A percentile compares a stretch with the other conserved stretches of the same genome.
phyloP scores from a whole-genome alignment of 441 rosid genomes.

The Gossypium davidsonii region DNA sequence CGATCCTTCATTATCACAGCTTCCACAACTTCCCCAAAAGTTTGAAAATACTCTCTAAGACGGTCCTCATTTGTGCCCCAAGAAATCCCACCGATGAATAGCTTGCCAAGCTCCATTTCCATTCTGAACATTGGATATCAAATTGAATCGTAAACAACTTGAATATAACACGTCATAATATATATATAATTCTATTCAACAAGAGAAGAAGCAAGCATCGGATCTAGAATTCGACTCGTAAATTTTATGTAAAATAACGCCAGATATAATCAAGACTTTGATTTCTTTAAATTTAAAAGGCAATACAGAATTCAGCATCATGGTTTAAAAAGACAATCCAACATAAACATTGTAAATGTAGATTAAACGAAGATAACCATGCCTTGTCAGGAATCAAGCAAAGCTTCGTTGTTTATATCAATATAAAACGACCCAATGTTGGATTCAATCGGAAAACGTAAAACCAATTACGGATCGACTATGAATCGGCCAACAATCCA shows the following conservation, averaged over 20 bases:
- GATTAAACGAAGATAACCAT: slow-evolving; percentile 26
- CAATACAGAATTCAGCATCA: slow-evolving; percentile 12
- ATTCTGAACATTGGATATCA: slow-evolving; percentile 24
- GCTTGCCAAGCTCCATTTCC: slow-evolving; percentile 62
- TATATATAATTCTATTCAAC: slow-evolving; percentile 6
- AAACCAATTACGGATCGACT: slow-evolving; percentile 26
- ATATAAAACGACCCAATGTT: slow-evolving; percentile 27
- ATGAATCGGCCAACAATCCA: slow-evolving; percentile 35
- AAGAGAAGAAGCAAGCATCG: slow-evolving; percentile 10
- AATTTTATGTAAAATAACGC: slow-evolving; percentile 6
- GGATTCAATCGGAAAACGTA: slow-evolving; percentile 34
- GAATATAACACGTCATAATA: neutral
- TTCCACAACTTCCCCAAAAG: slow-evolving; percentile 60
- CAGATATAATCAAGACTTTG: neutral
- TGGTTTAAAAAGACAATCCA: slow-evolving; percentile 20
- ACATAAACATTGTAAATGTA: slow-evolving; percentile 24
- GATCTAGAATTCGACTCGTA: slow-evolving; percentile 23
- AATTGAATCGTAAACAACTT: slow-evolving; percentile 9
- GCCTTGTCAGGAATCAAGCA: slow-evolving; percentile 14
- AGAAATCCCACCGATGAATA: slow-evolving; percentile 70
- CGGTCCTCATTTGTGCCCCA: slow-evolving; percentile 80
- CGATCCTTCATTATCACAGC: slow-evolving; percentile 78
- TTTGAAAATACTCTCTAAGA: slow-evolving; percentile 56
- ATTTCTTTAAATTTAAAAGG: neutral
- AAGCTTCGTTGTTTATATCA: neutral